Evolutionary conservation across 805 yeast genomes (phyloP).

Genomic region (Pichia cabralensis): DNA sequence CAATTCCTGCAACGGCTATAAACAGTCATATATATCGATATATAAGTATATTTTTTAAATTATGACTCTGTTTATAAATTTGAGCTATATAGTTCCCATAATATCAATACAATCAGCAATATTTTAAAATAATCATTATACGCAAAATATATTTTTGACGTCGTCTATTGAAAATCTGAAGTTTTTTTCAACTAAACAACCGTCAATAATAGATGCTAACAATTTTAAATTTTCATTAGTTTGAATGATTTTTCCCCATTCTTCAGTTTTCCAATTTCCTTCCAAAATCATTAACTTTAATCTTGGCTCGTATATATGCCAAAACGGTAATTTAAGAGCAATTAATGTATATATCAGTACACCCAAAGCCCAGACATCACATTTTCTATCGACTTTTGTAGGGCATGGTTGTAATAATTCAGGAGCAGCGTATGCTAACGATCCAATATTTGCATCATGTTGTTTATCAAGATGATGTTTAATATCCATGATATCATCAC

Average conservation of each 20-base stretch:
- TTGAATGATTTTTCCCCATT: slow-evolving; percentile 2
- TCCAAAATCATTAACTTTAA: slow-evolving; percentile 61
- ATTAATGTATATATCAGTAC: slow-evolving; percentile 65
- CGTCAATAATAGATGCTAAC: slow-evolving; percentile 1
- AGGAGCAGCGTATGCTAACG: slow-evolving; percentile 89
- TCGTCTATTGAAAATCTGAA: no score
- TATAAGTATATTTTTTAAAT: no score
- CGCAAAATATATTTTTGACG: no score
- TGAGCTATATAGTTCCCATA: no score
- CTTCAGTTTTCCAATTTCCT: slow-evolving; percentile 31
- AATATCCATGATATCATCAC: neutral
- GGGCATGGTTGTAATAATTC: slow-evolving; percentile 62
- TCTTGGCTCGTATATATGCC: slow-evolving; percentile 75
- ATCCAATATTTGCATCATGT: slow-evolving; percentile 44
- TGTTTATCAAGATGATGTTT: neutral
- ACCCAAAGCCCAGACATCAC: slow-evolving; percentile 91
- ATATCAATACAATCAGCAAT: no score
- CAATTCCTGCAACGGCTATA: no score
- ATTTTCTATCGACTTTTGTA: slow-evolving; percentile 46
- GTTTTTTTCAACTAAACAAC: slow-evolving; percentile 4
- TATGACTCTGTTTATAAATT: no score
- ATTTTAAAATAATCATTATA: no score
- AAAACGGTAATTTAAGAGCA: slow-evolving; percentile 70
- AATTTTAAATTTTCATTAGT: neutral
- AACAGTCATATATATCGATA: no score